phyloP scores from a whole-genome alignment of 495 filamentous ascomycete species.

The Penicillium tannophilum region DNA sequence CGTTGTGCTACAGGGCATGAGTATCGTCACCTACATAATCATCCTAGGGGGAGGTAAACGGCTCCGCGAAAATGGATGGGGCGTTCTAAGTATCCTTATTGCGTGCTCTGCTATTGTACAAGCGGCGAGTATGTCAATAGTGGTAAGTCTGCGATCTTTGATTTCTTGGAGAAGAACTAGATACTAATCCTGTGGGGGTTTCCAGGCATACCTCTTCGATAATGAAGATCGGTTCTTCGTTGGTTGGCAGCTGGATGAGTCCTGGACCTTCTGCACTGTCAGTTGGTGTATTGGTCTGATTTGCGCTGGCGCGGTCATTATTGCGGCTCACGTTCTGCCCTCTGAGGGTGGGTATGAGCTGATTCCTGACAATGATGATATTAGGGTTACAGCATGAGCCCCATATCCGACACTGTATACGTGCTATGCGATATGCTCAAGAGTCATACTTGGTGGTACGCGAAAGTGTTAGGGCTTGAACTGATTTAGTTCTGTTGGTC shows the following conservation, averaged over 20 bases:
- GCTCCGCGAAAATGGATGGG: constrained; percentile 78
- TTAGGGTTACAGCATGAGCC: constrained; percentile 15
- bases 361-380: constrained; percentile 52
- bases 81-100: constrained; percentile 65
- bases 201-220: constrained; percentile 78
- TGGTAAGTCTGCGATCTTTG: constrained; percentile 58
- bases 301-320: constrained; percentile 60
- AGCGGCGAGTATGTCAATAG: constrained; percentile 71
- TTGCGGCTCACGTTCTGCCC: constrained; percentile 67
- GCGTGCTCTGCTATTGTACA: constrained; percentile 61
- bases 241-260: constrained; percentile 79
- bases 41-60: constrained; percentile 76
- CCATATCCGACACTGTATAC: neutral
- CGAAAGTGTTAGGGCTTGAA: neutral
- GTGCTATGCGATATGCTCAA: neutral
- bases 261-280: constrained; percentile 74
- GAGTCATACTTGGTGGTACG: neutral
- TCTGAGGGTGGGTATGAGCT: constrained; percentile 86
- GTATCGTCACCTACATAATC: constrained; percentile 71
- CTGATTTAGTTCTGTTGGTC: neutral
- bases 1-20: constrained; percentile 72
- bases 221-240: constrained; percentile 83
- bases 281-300: constrained; percentile 69
- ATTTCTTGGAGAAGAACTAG: neutral
- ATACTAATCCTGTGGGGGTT: neutral